Base-by-base conservation (phyloP, 129 eudicot genomes). In the Chrysanthemum lavandulifolium region DNA sequence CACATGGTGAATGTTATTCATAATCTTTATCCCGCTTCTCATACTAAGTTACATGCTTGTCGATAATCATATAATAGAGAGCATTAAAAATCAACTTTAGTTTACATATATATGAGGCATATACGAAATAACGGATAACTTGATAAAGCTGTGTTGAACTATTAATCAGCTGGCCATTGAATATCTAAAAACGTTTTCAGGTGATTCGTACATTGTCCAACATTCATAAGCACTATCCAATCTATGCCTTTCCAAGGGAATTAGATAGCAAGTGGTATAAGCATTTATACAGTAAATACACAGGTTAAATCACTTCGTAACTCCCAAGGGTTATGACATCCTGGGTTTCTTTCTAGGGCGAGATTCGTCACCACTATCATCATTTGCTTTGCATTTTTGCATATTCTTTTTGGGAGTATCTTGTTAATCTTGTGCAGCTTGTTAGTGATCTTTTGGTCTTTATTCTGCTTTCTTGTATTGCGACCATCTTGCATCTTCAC, bases 401-500 rank as follows among this genome's bases (percentile, higher is more conserved):
- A 74, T 84, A 80, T 94, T 94, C 85, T 86, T 90, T 55, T 80
- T 79, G 23, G 97, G 3, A 94, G 89, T 71, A 94, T 81, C 74
- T 90, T 86, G 75, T 88, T 88, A 15, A 94, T 94, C 89, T 94
- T 88, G 74, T 94, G 98, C 72, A 94, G 78, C 67, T 94, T 97
- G 19, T 94, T 94, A 5, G 87, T 87, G 19, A 94, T 80, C 84
- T 94, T 94, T 82, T 94, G 98, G 23, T 94, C 98, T 79, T 87
- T 94, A 74, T 94, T 94, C 78, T 92, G 97, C 81, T 94, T 94
- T 55, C 97, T 79, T 3, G 98, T 94, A 84, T 94, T 90, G 11
- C 97, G 79, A 16, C 98, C 98, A 81, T 94, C 98, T 83, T 90
- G 97, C 98, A 94, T 94, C 88, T 94, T 94, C 82, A 94, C 98